phyloP scores from a whole-genome alignment of 139 green algal genomes.

The Picochlorum sp. region DNA sequence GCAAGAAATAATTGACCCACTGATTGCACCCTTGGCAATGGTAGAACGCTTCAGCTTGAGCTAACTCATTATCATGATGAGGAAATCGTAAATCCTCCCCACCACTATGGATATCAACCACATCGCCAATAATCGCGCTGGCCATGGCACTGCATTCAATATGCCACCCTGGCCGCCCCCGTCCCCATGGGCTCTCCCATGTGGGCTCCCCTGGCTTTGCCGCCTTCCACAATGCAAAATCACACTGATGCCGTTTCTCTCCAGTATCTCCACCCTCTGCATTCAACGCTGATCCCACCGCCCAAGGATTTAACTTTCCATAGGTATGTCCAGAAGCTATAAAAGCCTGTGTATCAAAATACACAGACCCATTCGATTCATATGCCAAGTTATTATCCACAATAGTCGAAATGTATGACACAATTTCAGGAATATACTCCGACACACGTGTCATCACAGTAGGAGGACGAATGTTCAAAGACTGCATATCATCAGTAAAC shows the following conservation, averaged over 20 bases:
- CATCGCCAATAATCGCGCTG: slow-evolving; percentile 62
- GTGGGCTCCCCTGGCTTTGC: slow-evolving; percentile 85
- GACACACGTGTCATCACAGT: slow-evolving; percentile 85
- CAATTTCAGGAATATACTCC: slow-evolving; percentile 76
- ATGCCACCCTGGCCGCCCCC: slow-evolving; percentile 86
- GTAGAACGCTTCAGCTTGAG: slow-evolving; percentile 57
- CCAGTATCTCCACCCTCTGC: slow-evolving; percentile 58
- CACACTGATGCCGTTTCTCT: slow-evolving; percentile 75
- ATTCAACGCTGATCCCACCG: slow-evolving; percentile 56
- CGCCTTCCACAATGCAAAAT: slow-evolving; percentile 99
- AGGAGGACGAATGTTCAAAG: slow-evolving; percentile 65
- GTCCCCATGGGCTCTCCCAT: slow-evolving; percentile 90
- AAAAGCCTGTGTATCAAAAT: slow-evolving; percentile 93
- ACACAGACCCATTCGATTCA: slow-evolving; percentile 72
- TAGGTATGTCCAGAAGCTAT: slow-evolving; percentile 68
- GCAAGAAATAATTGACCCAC: slow-evolving; percentile 99
- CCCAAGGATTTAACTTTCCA: slow-evolving; percentile 83
- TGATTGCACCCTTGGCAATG: slow-evolving; percentile 62
- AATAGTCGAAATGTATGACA: slow-evolving; percentile 71
- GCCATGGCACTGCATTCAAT: slow-evolving; percentile 99
- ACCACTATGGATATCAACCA: slow-evolving; percentile 92
- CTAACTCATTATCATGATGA: slow-evolving; percentile 98
- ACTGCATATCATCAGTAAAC: slow-evolving; percentile 89
- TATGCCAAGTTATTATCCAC: slow-evolving; percentile 85
- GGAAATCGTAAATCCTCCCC: slow-evolving; percentile 94